phyloP scores from a whole-genome alignment of 768 basidiomycete genomes.

The Naganishia vaughanmartiniae region DNA sequence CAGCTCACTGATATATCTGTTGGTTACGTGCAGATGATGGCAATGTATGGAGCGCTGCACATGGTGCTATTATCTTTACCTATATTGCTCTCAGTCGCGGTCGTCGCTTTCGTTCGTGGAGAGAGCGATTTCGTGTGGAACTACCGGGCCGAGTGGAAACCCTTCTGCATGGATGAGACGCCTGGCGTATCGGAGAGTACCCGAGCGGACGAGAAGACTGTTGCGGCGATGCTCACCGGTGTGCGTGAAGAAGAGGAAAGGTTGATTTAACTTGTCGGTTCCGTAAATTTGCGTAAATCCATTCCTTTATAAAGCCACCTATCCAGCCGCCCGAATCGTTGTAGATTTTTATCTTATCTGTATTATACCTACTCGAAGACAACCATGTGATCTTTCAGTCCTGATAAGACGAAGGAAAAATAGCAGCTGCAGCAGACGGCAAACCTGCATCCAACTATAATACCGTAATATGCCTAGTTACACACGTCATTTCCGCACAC shows the following conservation, averaged over 20 bases:
- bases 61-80: conserved; percentile 3
- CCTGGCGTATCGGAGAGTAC: neutral
- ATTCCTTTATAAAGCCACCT: too few relatives aligned
- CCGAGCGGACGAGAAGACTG: neutral
- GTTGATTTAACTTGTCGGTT: neutral
- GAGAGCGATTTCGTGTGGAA: conserved; percentile 16
- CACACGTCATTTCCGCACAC: neutral
- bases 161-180: neutral
- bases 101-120: neutral
- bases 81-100: neutral
- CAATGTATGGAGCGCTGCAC: neutral
- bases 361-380: too few relatives aligned
- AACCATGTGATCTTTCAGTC: too few relatives aligned
- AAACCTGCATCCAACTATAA: too few relatives aligned
- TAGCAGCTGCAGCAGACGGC: too few relatives aligned
- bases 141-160: neutral
- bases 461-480: neutral
- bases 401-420: too few relatives aligned
- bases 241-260: neutral
- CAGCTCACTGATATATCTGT: too few relatives aligned
- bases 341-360: too few relatives aligned
- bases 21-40: neutral
- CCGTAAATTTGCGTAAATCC: neutral
- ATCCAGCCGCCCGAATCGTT: too few relatives aligned
- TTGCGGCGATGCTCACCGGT: neutral